Evolutionary conservation across 495 filamentous ascomycete species (phyloP), one percentile per base, ranked within the genome.

Genomic region (Acidomyces sp.): DNA sequence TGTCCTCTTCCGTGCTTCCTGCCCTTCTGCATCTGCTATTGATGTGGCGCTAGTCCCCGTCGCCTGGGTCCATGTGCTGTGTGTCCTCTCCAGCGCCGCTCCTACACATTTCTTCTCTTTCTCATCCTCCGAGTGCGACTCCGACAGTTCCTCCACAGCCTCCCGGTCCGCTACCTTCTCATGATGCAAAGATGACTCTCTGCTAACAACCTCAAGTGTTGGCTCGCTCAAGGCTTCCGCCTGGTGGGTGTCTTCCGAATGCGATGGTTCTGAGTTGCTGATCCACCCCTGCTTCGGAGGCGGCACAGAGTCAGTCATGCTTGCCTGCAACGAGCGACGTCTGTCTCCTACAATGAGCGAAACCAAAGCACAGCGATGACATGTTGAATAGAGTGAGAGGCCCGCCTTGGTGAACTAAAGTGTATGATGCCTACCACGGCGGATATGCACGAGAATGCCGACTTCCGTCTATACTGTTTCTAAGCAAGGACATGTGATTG

Each of bases 1-100:
- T 50, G 66, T 68, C 45, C 67, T 71, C 47, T 67, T 64, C 24
- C 56, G 17, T 11, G 36, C 11, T 1, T 51, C 36, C 21, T 49
- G 50, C 33, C 56, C 52, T 23, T 56, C 40, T 28, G 45, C 46
- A 37, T 46, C 46, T 19, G 41, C 33, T 24, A 28, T 23, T n/a
- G 36, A 41, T 7, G 40, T 48, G 17, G 54, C 56, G 19, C 41
- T 48, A 2, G 25, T 43, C 20, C 50, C 49, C 13, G 32, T 48
- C 15, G 34, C 35, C 11, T 29, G 25, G 10, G 53, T 51, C 35
- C 34, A 42, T 34, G 21, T 42, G 36, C 46, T 48, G 23, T 37
- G 10, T 22, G 39, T 51, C 31, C 49, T 35, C n/a, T n/a, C n/a
- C n/a, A n/a, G n/a, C n/a, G n/a, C n/a, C n/a, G n/a, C n/a, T 20